These are phyloP conservation scores for Ceratorhiza oryzae-sativae DNA, from an alignment of 1,284 basidiomycete species.

Conservation along the genomic window DNA sequence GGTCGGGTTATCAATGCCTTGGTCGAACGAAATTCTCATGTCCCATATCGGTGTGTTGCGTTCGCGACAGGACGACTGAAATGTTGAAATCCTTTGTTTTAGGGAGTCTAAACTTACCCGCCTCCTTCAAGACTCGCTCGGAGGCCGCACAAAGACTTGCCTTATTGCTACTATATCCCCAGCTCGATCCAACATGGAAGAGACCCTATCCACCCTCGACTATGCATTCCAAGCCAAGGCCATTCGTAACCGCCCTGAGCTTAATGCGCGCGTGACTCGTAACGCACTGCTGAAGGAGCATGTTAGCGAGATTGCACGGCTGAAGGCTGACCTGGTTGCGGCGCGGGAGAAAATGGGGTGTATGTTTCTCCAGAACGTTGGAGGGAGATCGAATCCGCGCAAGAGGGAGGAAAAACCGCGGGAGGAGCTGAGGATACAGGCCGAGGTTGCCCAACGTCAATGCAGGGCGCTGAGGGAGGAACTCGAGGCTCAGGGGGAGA, in stretches of 20 bases:
- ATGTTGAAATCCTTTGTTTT: background rate
- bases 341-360: constrained; percentile 94
- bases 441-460: constrained; percentile 83
- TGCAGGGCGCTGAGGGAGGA: constrained; percentile 82
- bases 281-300: constrained; percentile 95
- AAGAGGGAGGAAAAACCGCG: constrained; percentile 78
- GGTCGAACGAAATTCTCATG: constrained; percentile 89
- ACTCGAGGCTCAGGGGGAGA: constrained; percentile 84
- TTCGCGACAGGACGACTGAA: background rate
- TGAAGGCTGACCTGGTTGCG: constrained; percentile 88
- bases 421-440: constrained; percentile 81
- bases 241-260: constrained; percentile 94
- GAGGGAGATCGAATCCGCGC: constrained; percentile 80
- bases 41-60: constrained; percentile 82
- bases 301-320: constrained; percentile 89
- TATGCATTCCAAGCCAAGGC: constrained; percentile 97
- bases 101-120: constrained; percentile 95
- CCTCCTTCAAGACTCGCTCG: constrained; percentile 96
- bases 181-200: constrained; percentile 91
- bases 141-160: constrained; percentile 97
- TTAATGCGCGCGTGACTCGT: constrained; percentile 94
- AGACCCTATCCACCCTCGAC: constrained; percentile 97
- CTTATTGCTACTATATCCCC: constrained; percentile 97
- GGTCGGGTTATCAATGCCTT: constrained; percentile 97
- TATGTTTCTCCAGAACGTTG: constrained; percentile 90